Conservation (phyloP, 805 yeast species). For the Candida takata region DNA sequence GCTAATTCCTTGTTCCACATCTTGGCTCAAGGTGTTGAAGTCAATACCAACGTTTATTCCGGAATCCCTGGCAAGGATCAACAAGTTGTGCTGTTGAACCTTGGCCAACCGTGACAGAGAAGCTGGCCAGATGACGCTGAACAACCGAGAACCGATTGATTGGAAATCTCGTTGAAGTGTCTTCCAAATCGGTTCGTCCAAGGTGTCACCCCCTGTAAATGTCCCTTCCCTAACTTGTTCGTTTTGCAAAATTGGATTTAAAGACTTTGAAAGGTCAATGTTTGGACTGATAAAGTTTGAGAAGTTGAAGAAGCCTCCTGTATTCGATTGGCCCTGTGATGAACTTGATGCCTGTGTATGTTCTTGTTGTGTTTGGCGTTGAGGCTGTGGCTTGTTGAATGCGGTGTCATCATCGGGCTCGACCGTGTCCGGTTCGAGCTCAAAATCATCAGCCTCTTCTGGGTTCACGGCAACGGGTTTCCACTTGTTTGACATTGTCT, state of each 20-base stretch:
- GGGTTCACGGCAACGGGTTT: slow-evolving; percentile 24
- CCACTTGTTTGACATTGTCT: slow-evolving; percentile 20
- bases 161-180: slow-evolving; percentile 44
- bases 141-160: slow-evolving; percentile 36
- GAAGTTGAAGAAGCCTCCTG: slow-evolving; percentile 22
- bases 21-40: slow-evolving; percentile 24
- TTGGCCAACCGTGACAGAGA: slow-evolving; percentile 25
- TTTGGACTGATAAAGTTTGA: slow-evolving; percentile 24
- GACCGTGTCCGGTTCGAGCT: slow-evolving; percentile 22
- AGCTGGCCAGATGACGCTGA: slow-evolving; percentile 38
- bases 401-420: slow-evolving; percentile 19
- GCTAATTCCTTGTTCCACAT: slow-evolving; percentile 21
- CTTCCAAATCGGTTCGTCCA: slow-evolving; percentile 59
- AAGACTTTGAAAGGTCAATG: slow-evolving; percentile 24
- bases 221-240: slow-evolving; percentile 23
- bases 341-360: slow-evolving; percentile 1
- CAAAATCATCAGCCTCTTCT: slow-evolving; percentile 23
- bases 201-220: slow-evolving; percentile 59
- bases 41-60: slow-evolving; percentile 25
- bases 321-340: slow-evolving; percentile 1
- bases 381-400: slow-evolving; percentile 1
- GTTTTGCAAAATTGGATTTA: slow-evolving; percentile 26
- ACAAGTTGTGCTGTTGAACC: slow-evolving; percentile 24
- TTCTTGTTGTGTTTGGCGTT: slow-evolving; percentile 3
- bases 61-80: slow-evolving; percentile 24